These are phyloP conservation scores for Nakaseomyces nivariensis DNA, from an alignment of 1,139 yeast genomes.

Conservation along the genomic window DNA sequence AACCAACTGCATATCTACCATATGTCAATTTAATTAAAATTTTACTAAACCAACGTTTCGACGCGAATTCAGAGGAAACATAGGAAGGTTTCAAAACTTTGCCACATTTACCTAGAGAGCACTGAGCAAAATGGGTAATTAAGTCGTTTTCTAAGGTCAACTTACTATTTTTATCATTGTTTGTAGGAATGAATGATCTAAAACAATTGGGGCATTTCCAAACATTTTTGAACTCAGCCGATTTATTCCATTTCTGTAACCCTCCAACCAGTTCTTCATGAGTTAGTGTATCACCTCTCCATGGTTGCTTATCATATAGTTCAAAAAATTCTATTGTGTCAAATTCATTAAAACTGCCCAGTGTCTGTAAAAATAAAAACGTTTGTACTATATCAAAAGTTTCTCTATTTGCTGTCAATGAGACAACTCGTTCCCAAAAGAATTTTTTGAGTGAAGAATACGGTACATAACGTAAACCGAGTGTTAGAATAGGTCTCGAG, in stretches of 20 bases:
- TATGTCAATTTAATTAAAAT: constrained; percentile 74
- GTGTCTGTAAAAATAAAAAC: constrained; percentile 20
- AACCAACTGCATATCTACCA: constrained; percentile 81
- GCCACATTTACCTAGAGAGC: constrained; percentile 67
- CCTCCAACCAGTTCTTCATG: constrained; percentile 20
- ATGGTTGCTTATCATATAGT: constrained; percentile 20
- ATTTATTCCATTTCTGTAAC: constrained; percentile 46
- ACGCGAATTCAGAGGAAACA: constrained; percentile 74
- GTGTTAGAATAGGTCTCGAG: constrained; percentile 44
- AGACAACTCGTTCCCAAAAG: constrained; percentile 58
- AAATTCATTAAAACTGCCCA: constrained; percentile 43
- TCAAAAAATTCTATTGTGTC: constrained; percentile 50
- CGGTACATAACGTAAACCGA: constrained; percentile 59
- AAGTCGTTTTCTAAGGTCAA: constrained; percentile 41
- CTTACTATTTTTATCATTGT: constrained; percentile 37
- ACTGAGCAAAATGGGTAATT: constrained; percentile 77
- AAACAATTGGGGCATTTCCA: constrained; percentile 65
- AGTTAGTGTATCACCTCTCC: constrained; percentile 30
- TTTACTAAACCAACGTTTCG: constrained; percentile 82
- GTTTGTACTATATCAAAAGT: constrained; percentile 23
- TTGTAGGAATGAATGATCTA: constrained; percentile 45
- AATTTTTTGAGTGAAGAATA: constrained; percentile 55
- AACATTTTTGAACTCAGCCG: constrained; percentile 23
- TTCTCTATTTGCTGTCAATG: constrained; percentile 13
- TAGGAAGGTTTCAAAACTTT: constrained; percentile 58